Base-by-base conservation (phyloP, 306 rosid species). In the Cucurbita pepo region DNA sequence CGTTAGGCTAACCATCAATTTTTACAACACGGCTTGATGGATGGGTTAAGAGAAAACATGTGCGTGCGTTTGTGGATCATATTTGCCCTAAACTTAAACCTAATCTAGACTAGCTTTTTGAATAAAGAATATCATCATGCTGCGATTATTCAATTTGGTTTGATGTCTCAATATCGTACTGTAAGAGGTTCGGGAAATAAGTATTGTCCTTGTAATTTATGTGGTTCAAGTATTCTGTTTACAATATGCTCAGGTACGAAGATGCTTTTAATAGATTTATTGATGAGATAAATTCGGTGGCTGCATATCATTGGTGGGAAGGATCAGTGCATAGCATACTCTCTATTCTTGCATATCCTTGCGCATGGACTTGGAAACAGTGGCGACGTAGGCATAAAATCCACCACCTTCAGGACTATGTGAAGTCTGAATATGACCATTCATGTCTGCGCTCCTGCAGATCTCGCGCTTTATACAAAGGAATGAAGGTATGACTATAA, bases 231-330 rank as follows among this genome's bases (percentile, higher is more conserved):
- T n/a, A n/a, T n/a, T n/a, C n/a, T n/a, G n/a, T n/a, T 44, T 43
- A 45, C 44, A 45, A 30, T 59, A 10, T 74, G 22, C 78, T 82
- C 88, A 93, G 98, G 79, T 93, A 93, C 40, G 98, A 93, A 82
- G 98, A 90, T 84, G 93, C 96, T 66, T 93, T 90, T 83, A 93
- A 93, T 83, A 90, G 98, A 82, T 93, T 93, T 73, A 93, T 93
- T 51, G 98, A 93, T 81, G 98, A 87, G 81, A 80, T 93, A 76
- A 93, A 93, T 77, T 93, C 96, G 18, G 98, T 93, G 37, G 86
- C 96, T 75, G 98, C 98, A 53, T 93, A 90, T 84, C 96, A 93
- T 82, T 93, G 98, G 98, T 93, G 98, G 98, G 98, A 93, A 79
- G 98, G 98, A 75, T 93, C 98, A 40, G 96, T 93, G 61, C 91